These are phyloP conservation scores for Rhododendron vialii DNA, from an alignment of 148 eudicot genomes.

Conservation along the genomic window DNA sequence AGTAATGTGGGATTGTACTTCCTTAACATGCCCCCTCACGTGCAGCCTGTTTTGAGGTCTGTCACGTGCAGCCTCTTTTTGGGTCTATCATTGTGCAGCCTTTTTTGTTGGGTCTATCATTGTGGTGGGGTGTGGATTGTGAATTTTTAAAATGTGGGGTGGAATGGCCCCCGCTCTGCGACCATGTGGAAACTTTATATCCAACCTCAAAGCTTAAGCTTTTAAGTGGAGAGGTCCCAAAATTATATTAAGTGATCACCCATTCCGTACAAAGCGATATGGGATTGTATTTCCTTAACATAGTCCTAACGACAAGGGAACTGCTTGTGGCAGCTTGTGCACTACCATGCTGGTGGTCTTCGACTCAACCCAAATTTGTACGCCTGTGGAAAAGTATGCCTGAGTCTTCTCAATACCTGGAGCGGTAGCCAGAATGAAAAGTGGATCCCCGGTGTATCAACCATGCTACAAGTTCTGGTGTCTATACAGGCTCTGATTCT, in stretches of 20 bases:
- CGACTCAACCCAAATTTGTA: constrained; percentile 77
- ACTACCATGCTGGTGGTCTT: constrained; percentile 76
- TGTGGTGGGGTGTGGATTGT: background rate
- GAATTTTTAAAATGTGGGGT: background rate
- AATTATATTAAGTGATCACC: background rate
- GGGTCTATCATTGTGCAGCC: background rate
- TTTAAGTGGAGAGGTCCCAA: background rate
- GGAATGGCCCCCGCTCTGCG: background rate
- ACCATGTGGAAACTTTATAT: background rate
- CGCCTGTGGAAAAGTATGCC: constrained; percentile 72
- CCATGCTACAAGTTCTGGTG: constrained; percentile 73
- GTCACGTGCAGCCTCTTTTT: background rate
- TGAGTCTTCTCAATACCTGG: constrained; percentile 90
- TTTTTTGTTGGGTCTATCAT: background rate
- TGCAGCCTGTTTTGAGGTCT: background rate
- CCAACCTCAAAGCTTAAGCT: background rate
- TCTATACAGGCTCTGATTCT: constrained; percentile 85
- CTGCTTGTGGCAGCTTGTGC: constrained; percentile 40
- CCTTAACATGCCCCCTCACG: background rate
- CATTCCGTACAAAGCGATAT: background rate
- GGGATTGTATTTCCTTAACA: background rate
- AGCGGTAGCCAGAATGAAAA: constrained; percentile 48
- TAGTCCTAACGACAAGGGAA: background rate
- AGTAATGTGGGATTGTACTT: background rate
- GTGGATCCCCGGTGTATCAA: constrained; percentile 68